Percentiles rank a stretch among this genome's conserved stretches.
Conservation (phyloP, 148 eudicot genomes). For the Fagopyrum tataricum region DNA sequence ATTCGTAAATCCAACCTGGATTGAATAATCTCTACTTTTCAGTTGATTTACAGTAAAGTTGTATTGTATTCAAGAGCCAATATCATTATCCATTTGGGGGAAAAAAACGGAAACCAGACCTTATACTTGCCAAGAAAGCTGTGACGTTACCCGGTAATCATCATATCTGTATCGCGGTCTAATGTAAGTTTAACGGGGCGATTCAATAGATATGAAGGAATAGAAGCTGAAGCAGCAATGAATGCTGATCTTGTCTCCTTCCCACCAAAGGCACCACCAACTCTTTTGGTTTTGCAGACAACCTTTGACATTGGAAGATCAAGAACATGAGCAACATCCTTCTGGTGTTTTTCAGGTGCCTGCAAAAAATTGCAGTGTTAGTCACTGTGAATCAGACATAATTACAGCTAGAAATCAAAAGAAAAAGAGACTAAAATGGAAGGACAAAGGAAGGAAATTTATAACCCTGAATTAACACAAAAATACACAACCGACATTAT, state of each 20-base stretch:
- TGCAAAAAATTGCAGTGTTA: slow-evolving; percentile 20
- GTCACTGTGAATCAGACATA: background rate
- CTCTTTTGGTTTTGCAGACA: slow-evolving; percentile 85
- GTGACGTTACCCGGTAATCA: slow-evolving; percentile 91
- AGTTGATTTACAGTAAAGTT: background rate
- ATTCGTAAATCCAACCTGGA: slow-evolving; percentile 80
- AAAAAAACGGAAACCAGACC: slow-evolving; percentile 25
- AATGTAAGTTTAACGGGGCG: slow-evolving; percentile 77
- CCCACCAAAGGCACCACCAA: slow-evolving; percentile 99
- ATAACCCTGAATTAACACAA: no score
- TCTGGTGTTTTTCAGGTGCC: slow-evolving; percentile 99
- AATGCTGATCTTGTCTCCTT: slow-evolving; percentile 94
- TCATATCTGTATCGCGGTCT: slow-evolving; percentile 95
- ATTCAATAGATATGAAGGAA: slow-evolving; percentile 77
- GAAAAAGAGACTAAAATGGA: background rate
- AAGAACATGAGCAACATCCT: slow-evolving; percentile 85
- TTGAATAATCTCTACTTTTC: background rate
- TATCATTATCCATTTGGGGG: background rate
- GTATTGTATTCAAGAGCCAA: background rate
- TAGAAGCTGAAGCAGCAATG: slow-evolving; percentile 77
- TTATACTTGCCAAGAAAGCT: slow-evolving; percentile 98
- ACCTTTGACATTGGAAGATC: slow-evolving; percentile 99
- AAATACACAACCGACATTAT: no score
- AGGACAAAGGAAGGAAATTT: background rate
- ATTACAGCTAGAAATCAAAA: background rate